phyloP scores from a whole-genome alignment of 2,329 filamentous ascomycete species.

The Cryoendolithus antarcticus region DNA sequence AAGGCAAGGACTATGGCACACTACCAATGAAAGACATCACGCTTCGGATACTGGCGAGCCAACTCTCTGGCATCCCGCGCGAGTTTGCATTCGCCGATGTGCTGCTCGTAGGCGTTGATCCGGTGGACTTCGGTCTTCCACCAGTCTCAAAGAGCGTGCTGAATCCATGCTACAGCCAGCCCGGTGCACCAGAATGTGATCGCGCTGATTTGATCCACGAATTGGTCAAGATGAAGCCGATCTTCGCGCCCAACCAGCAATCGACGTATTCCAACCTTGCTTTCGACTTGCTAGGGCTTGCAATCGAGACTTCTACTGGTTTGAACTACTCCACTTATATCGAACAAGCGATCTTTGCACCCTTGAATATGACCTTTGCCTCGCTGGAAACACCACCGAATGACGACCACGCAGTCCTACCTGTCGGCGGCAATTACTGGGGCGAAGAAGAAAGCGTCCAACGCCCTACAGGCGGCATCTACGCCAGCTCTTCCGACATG shows the following conservation, averaged over 20 bases:
- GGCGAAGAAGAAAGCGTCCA: conserved; percentile 30
- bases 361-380: conserved; percentile 24
- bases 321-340: conserved; percentile 27
- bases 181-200: conserved; percentile 21
- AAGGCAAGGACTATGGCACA: conserved; percentile 24
- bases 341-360: conserved; percentile 27
- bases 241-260: conserved; percentile 31
- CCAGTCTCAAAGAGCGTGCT: conserved; percentile 23
- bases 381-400: conserved; percentile 20
- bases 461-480: conserved; percentile 33
- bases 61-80: conserved; percentile 29
- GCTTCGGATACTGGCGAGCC: conserved; percentile 29
- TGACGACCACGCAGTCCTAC: conserved; percentile 28
- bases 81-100: conserved; percentile 19
- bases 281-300: conserved; percentile 30
- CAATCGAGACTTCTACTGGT: conserved; percentile 26
- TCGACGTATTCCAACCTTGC: conserved; percentile 32
- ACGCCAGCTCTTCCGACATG: conserved; percentile 28
- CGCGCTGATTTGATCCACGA: conserved; percentile 22
- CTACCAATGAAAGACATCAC: conserved; percentile 33
- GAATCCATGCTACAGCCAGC: conserved; percentile 24
- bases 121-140: conserved; percentile 22
- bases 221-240: conserved; percentile 20
- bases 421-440: conserved; percentile 26
- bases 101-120: conserved; percentile 6